Evolutionary conservation across 2,329 filamentous ascomycete species (phyloP).

Genomic region (Raffaelea arxii): DNA sequence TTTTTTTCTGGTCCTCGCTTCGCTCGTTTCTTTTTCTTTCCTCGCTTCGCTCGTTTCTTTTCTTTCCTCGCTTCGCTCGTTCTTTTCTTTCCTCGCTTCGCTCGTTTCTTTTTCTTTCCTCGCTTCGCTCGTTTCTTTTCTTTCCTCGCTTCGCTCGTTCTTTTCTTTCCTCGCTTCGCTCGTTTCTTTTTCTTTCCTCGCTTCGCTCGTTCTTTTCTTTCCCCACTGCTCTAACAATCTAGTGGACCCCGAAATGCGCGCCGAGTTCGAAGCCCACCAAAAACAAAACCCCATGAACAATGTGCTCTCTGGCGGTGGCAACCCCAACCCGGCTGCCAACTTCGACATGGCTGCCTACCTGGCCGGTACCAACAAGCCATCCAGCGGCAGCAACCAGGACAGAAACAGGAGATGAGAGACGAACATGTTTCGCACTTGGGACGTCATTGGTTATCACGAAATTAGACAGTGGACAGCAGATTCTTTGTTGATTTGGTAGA

Average conservation of each 20-base stretch:
- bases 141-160: no score
- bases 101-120: no score
- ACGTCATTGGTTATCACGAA: no score
- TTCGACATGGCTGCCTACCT: slow-evolving; percentile 58
- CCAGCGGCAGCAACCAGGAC: slow-evolving; percentile 29
- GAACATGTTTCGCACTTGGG: no score
- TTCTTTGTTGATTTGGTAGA: no score
- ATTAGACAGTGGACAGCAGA: no score
- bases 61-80: background rate
- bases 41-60: background rate
- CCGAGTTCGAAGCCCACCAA: slow-evolving; percentile 86
- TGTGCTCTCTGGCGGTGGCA: slow-evolving; percentile 35
- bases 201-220: background rate
- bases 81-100: no score
- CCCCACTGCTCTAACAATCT: background rate
- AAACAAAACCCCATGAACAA: slow-evolving; percentile 61
- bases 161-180: no score
- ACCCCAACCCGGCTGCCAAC: slow-evolving; percentile 35
- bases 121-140: background rate
- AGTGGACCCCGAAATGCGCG: slow-evolving; percentile 96
- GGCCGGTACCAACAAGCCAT: slow-evolving; percentile 35
- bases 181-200: no score
- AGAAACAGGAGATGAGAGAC: background rate
- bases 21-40: background rate
- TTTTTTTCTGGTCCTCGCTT: background rate